A percentile compares a stretch with the other conserved stretches of the same genome.
These are phyloP conservation scores for Eimeria tenella DNA, from an alignment of 169 alveolate genomes.

Conservation along the genomic window DNA sequence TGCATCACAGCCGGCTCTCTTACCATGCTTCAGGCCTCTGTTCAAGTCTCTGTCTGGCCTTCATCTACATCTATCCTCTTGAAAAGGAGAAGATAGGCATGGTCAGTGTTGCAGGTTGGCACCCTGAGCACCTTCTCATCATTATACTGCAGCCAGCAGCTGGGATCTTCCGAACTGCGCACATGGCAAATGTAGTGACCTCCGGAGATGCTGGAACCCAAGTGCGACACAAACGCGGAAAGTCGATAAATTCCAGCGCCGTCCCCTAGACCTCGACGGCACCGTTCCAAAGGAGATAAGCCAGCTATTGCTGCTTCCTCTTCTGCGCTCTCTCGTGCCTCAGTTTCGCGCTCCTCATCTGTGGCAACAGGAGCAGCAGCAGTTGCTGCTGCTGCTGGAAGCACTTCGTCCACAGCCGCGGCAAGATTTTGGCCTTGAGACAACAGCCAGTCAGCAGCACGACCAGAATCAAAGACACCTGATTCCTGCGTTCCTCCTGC, in stretches of 20 bases:
- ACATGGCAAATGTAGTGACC: slow-evolving; percentile 93
- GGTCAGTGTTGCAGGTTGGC: slow-evolving; percentile 41
- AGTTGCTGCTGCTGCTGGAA: slow-evolving; percentile 53
- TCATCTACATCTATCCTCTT: not conserved
- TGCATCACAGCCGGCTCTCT: too few species aligned
- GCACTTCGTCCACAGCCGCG: slow-evolving; percentile 64
- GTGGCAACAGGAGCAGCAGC: slow-evolving; percentile 45
- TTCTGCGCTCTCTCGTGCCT: slow-evolving; percentile 33
- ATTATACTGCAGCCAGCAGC: slow-evolving; percentile 76
- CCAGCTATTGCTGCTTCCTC: slow-evolving; percentile 40
- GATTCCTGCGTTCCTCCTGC: not conserved
- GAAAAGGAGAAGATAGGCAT: slow-evolving; percentile 44
- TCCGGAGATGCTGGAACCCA: slow-evolving; percentile 90
- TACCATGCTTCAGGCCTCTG: not conserved
- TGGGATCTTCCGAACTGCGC: slow-evolving; percentile 81
- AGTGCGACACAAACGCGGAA: slow-evolving; percentile 89
- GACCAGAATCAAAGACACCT: slow-evolving; percentile 15
- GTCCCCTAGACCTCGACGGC: slow-evolving; percentile 52
- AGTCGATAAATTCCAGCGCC: slow-evolving; percentile 85
- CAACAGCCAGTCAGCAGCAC: slow-evolving; percentile 80
- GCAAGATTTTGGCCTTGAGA: slow-evolving; percentile 58
- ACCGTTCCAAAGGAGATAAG: slow-evolving; percentile 33
- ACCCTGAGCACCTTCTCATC: slow-evolving; percentile 73
- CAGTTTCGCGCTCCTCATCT: slow-evolving; percentile 7
- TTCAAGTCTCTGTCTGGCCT: not conserved